Base-by-base conservation (phyloP, 2,329 filamentous ascomycete species). In the Aureobasidium sp. region DNA sequence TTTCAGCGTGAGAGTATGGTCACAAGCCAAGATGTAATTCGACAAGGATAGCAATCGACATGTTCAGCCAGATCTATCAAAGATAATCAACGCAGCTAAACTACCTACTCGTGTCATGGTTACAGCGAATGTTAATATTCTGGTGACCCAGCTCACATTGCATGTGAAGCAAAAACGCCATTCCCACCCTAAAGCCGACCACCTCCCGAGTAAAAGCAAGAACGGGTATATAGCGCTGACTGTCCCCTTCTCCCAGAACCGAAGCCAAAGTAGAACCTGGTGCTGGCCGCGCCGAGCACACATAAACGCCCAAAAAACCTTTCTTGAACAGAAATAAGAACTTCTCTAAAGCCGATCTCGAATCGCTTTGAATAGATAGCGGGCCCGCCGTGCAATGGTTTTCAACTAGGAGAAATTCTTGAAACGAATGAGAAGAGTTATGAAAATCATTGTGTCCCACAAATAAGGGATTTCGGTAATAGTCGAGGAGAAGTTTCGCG, bases 201-300 rank as follows among this genome's bases (percentile, higher is more conserved):
- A 3, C 20, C 10, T 34, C 34, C 13, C 27, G 43, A 59, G 10
- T n/a, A 26, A 48, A 57, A 32, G 27, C 48, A 32, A 63, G 52
- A 50, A 51, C 57, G 63, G 63, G 63, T 64, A 64, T 64, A 62
- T 43, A 64, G 59, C 53, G 52, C 63, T 52, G 36, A 48, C 27
- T 50, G 47, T 36, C 59, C 44, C 46, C 34, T 9, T 34, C 27
- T 20, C 20, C 20, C 20, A 20, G 20, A 20, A n/a, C 41, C 27
- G 5, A 39, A 15, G n/a, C 12, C 20, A 12, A 37, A 37, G 26
- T n/a, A 12, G 20, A 57, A 24, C 39, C 53, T 57, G 9, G 37
- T 44, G 36, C 52, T 56, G 17, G 39, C 9, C 32, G 15, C 26
- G 39, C 13, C 27, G 43, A 41, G 9, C 10, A 24, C 52, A 55